Conservation (phyloP, 495 filamentous ascomycete species). For the Aspergillus funiculosus region DNA sequence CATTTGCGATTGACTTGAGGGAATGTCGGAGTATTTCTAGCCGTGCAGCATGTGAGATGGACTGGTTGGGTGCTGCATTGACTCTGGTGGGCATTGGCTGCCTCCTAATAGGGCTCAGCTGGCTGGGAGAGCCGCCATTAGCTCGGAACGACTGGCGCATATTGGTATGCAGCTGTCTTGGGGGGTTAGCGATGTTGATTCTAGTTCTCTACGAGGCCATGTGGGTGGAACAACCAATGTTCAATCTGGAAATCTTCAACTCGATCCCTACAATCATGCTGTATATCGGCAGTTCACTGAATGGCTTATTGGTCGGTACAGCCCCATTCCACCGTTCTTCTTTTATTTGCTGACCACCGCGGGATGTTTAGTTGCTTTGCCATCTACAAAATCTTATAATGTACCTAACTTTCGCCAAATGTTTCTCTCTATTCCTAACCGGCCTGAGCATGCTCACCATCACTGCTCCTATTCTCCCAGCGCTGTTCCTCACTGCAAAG, state of each 20-base stretch:
- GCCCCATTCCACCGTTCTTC: neutral
- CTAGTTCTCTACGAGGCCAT: slow-evolving; percentile 47
- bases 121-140: slow-evolving; percentile 28
- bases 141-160: slow-evolving; percentile 39
- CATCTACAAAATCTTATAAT: slow-evolving; percentile 59
- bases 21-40: slow-evolving; percentile 22
- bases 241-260: slow-evolving; percentile 48
- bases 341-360: slow-evolving; percentile 3
- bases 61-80: slow-evolving; percentile 35
- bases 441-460: slow-evolving; percentile 53
- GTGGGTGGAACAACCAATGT: slow-evolving; percentile 45
- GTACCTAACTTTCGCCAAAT: slow-evolving; percentile 58
- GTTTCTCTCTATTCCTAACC: slow-evolving; percentile 45
- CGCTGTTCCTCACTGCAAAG: slow-evolving; percentile 38
- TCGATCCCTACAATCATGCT: slow-evolving; percentile 29
- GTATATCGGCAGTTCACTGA: slow-evolving; percentile 49
- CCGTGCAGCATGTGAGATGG: slow-evolving; percentile 27
- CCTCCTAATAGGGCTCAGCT: slow-evolving; percentile 35
- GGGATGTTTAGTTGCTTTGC: slow-evolving; percentile 31
- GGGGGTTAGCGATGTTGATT: slow-evolving; percentile 34
- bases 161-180: slow-evolving; percentile 49
- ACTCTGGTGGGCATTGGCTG: slow-evolving; percentile 24
- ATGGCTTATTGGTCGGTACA: slow-evolving; percentile 43
- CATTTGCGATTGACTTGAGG: slow-evolving; percentile 32
- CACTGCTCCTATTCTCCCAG: slow-evolving; percentile 39